phyloP scores from a whole-genome alignment of 1,139 yeast genomes.

The Pichia sp. region DNA sequence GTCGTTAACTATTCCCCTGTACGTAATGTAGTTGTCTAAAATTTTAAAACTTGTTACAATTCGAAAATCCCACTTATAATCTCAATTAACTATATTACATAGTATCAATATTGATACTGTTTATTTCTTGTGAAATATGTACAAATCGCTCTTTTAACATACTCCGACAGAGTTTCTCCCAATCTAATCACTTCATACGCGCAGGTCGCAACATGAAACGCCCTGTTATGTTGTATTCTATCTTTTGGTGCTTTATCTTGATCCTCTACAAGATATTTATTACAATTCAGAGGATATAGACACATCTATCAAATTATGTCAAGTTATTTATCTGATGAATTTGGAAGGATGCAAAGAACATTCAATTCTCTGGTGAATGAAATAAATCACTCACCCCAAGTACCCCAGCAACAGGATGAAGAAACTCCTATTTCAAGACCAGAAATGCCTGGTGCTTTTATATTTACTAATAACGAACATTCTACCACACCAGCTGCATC shows the following conservation, averaged over 20 bases:
- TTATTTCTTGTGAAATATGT: no score
- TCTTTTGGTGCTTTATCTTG: no score
- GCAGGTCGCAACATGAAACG: no score
- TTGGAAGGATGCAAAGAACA: constrained; percentile 8
- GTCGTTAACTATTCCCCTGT: background rate
- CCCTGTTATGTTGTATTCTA: no score
- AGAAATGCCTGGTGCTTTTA: constrained; percentile 15
- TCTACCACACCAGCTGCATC: background rate
- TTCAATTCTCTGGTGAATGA: constrained; percentile 4
- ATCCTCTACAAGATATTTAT: background rate
- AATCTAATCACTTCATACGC: no score
- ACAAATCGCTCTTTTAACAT: no score
- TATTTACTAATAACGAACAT: background rate
- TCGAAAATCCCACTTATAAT: no score
- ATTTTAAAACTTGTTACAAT: background rate
- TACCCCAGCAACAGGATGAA: constrained; percentile 6
- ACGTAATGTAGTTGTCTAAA: background rate
- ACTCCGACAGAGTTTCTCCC: no score
- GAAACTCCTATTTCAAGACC: constrained; percentile 8
- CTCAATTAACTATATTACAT: no score
- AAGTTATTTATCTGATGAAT: constrained; percentile 6
- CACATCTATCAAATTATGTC: background rate
- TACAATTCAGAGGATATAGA: background rate
- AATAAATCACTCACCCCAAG: background rate
- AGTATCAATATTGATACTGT: no score